Evolutionary conservation across 2,329 filamentous ascomycete species (phyloP).

Genomic region (Colletotrichum sp.): DNA sequence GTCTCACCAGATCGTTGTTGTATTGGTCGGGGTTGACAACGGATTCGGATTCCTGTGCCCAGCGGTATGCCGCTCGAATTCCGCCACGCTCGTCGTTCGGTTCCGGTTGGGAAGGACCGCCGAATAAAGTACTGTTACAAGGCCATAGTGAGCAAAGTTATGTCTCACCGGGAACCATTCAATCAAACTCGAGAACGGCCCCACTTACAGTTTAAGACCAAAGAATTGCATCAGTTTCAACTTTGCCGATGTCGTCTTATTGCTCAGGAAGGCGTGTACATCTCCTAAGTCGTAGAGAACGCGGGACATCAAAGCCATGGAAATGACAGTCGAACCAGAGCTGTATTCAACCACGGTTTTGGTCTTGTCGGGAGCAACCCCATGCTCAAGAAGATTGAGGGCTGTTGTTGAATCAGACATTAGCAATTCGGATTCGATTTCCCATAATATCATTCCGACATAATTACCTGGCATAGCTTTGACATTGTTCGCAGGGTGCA

Average conservation of each 20-base stretch:
- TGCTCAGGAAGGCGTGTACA: slow-evolving; percentile 61
- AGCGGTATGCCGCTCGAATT: slow-evolving; percentile 50
- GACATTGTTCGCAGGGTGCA: slow-evolving; percentile 69
- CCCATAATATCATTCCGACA: background rate
- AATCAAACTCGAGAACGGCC: background rate
- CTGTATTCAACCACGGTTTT: slow-evolving; percentile 64
- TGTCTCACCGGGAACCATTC: background rate
- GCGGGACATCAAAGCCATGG: slow-evolving; percentile 60
- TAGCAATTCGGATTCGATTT: background rate
- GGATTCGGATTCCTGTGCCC: slow-evolving; percentile 44
- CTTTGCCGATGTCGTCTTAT: slow-evolving; percentile 61
- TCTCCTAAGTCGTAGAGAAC: slow-evolving; percentile 56
- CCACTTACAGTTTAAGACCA: slow-evolving; percentile 55
- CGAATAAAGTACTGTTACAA: slow-evolving; percentile 53
- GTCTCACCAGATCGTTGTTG: slow-evolving; percentile 49
- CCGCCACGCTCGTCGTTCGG: slow-evolving; percentile 57
- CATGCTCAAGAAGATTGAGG: slow-evolving; percentile 53
- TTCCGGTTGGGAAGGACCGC: slow-evolving; percentile 63
- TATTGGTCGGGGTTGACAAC: slow-evolving; percentile 62
- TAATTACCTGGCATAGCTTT: slow-evolving; percentile 57
- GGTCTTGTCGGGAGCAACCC: slow-evolving; percentile 45
- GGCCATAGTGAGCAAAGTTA: background rate
- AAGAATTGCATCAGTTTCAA: slow-evolving; percentile 64
- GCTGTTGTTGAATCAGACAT: slow-evolving; percentile 30
- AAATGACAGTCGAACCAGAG: slow-evolving; percentile 67